A percentile compares a stretch with the other conserved stretches of the same genome.
Evolutionary conservation across 306 rosid species (phyloP).

Genomic region (Heteromeles arbutifolia): DNA sequence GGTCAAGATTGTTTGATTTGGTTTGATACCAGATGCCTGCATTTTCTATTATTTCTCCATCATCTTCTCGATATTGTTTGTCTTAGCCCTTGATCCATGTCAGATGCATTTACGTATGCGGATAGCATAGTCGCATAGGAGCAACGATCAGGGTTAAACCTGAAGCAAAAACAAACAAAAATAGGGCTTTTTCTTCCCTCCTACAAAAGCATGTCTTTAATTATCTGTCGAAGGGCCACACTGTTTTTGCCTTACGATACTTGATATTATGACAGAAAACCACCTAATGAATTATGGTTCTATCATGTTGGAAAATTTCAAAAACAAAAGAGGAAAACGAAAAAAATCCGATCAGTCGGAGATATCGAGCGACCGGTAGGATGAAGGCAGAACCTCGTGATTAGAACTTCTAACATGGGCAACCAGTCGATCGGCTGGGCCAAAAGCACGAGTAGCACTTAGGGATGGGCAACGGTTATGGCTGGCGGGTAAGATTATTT

Average conservation of each 20-base stretch:
- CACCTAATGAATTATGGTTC: background rate
- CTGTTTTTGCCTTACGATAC: background rate
- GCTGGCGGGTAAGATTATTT: too few species aligned
- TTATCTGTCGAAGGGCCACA: background rate
- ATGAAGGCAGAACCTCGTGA: too few species aligned
- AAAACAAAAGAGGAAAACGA: too few species aligned
- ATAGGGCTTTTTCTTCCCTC: background rate
- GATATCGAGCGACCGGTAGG: too few species aligned
- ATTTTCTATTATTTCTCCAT: slow-evolving; percentile 68
- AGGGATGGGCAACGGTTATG: too few species aligned
- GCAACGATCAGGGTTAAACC: slow-evolving; percentile 72
- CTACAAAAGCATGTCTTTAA: background rate
- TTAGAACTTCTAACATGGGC: too few species aligned
- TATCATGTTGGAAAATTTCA: background rate
- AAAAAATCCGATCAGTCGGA: too few species aligned
- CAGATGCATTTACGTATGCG: slow-evolving; percentile 81
- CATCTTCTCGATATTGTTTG: slow-evolving; percentile 57
- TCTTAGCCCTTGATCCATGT: slow-evolving; percentile 83
- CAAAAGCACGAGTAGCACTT: too few species aligned
- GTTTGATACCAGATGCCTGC: slow-evolving; percentile 47
- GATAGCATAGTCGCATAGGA: slow-evolving; percentile 66
- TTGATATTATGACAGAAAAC: too few species aligned
- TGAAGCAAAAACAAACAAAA: slow-evolving; percentile 24
- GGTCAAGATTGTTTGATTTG: slow-evolving; percentile 64
- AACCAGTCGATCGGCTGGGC: too few species aligned